A percentile compares a stretch with the other conserved stretches of the same genome.
These are phyloP conservation scores for Aspergillus viridinutans DNA, from an alignment of 2,329 filamentous ascomycete species.

Conservation along the genomic window DNA sequence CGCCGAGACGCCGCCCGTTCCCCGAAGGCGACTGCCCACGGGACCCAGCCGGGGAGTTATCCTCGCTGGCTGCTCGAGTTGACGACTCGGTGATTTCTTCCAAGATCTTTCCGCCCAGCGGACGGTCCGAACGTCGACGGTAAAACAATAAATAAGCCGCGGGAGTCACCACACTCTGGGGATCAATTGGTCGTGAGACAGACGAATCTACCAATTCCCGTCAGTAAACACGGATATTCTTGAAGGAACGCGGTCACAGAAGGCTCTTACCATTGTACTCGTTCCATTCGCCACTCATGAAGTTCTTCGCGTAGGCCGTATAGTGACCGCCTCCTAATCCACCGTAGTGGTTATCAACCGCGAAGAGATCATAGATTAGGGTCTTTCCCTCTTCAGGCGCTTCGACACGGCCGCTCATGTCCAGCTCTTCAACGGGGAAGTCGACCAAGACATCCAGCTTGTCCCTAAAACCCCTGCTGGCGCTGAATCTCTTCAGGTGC, in stretches of 20 bases:
- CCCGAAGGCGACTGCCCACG: slow-evolving; percentile 56
- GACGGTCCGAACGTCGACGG: slow-evolving; percentile 70
- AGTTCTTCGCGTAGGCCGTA: slow-evolving; percentile 91
- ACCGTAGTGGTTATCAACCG: slow-evolving; percentile 92
- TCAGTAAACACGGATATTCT: slow-evolving; percentile 37
- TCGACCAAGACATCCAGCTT: slow-evolving; percentile 90
- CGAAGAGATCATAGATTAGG: slow-evolving; percentile 87
- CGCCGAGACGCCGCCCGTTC: slow-evolving; percentile 84
- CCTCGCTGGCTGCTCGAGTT: slow-evolving; percentile 49
- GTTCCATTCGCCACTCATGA: slow-evolving; percentile 85
- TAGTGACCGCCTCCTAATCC: slow-evolving; percentile 94
- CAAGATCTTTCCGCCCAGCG: slow-evolving; percentile 75
- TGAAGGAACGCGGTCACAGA: neutral
- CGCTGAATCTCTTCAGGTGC: slow-evolving; percentile 93
- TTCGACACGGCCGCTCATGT: slow-evolving; percentile 75
- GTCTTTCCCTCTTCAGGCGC: slow-evolving; percentile 75
- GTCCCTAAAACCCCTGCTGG: slow-evolving; percentile 73
- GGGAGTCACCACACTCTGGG: slow-evolving; percentile 62
- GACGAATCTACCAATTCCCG: slow-evolving; percentile 60
- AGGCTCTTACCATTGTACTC: slow-evolving; percentile 79
- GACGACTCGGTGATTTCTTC: slow-evolving; percentile 65
- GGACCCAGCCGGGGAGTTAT: slow-evolving; percentile 40
- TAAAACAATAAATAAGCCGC: slow-evolving; percentile 95
- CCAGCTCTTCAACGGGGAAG: slow-evolving; percentile 82
- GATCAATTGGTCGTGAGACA: slow-evolving; percentile 59